Evolutionary conservation across 768 basidiomycete species (phyloP), one percentile per base, ranked within the genome.

Genomic region (Trametes punicea): DNA sequence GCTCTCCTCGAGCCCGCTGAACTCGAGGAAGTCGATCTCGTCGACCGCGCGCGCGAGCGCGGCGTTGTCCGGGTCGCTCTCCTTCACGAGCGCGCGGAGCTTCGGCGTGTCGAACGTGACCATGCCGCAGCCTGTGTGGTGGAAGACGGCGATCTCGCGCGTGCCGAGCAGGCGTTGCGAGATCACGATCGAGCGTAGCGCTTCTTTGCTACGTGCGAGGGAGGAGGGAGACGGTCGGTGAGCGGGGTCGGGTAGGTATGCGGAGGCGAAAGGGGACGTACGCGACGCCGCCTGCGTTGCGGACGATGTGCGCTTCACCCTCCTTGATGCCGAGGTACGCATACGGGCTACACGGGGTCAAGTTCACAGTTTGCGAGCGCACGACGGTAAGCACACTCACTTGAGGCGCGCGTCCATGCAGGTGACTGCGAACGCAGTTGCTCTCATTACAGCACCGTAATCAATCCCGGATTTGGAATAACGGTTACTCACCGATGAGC

Each of bases 361-460:
- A n/a, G n/a, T n/a, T n/a, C n/a, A n/a, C n/a, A n/a, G n/a, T n/a
- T n/a, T n/a, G n/a, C n/a, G n/a, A n/a, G n/a, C n/a, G n/a, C n/a
- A n/a, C n/a, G n/a, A n/a, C n/a, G n/a, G n/a, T n/a, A n/a, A n/a
- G n/a, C n/a, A n/a, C n/a, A n/a, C 74, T 65, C 65, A 86, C 83
- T 87, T 81, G 60, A 88, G 73, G 49, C 87, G 82, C 46, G 85
- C 84, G 67, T 88, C 87, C 85, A 88, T 90, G 72, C 85, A 87
- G 18, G 84, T 84, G 26, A 84, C 81, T 83, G 57, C 20, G 1
- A 45, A 6, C 18, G 38, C 31, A 47, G 31, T 21, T 3, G 51
- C 38, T n/a, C n/a, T n/a, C n/a, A n/a, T n/a, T n/a, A n/a, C 21
- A 42, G 45, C 30, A 34, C 23, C 23, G 29, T 11, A 1, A 39